These are phyloP conservation scores for Candida lessepsii DNA, from an alignment of 805 yeast species.

Conservation along the genomic window DNA sequence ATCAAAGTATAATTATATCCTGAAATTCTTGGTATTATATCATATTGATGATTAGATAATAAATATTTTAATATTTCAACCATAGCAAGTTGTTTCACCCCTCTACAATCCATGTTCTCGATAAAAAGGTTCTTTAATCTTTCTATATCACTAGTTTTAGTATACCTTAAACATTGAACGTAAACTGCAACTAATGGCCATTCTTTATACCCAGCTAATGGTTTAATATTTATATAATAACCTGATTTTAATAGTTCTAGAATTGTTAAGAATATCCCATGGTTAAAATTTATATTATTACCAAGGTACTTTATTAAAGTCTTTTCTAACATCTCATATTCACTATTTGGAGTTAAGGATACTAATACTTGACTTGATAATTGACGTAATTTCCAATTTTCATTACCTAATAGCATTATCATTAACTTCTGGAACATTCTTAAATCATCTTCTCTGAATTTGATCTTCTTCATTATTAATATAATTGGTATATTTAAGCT, in stretches of 20 bases:
- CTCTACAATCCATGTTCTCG: slow-evolving; percentile 4
- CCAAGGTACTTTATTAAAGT: slow-evolving; percentile 38
- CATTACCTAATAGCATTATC: slow-evolving; percentile 46
- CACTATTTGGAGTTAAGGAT: slow-evolving; percentile 21
- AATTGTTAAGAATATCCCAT: slow-evolving; percentile 57
- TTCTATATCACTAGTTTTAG: not conserved
- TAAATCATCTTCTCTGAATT: slow-evolving; percentile 50
- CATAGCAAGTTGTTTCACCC: slow-evolving; percentile 13
- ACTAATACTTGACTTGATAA: slow-evolving; percentile 75
- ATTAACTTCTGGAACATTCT: slow-evolving; percentile 52
- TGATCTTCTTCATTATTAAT: slow-evolving; percentile 67
- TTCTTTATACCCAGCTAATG: slow-evolving; percentile 15
- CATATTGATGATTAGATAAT: slow-evolving; percentile 1
- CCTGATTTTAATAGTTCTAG: slow-evolving; percentile 18
- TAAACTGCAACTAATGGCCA: slow-evolving; percentile 36
- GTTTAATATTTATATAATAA: not conserved
- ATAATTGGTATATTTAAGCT: slow-evolving; percentile 76
- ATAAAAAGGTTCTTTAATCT: not conserved
- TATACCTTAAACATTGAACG: slow-evolving; percentile 14
- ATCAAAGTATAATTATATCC: not conserved
- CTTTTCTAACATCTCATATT: slow-evolving; percentile 55
- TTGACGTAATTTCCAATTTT: slow-evolving; percentile 83
- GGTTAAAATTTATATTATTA: slow-evolving; percentile 26
- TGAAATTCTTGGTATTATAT: not conserved
- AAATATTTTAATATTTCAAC: slow-evolving; percentile 7